These are phyloP conservation scores for Clarireedia sp. DNA, from an alignment of 2,329 filamentous ascomycete species.

Conservation along the genomic window DNA sequence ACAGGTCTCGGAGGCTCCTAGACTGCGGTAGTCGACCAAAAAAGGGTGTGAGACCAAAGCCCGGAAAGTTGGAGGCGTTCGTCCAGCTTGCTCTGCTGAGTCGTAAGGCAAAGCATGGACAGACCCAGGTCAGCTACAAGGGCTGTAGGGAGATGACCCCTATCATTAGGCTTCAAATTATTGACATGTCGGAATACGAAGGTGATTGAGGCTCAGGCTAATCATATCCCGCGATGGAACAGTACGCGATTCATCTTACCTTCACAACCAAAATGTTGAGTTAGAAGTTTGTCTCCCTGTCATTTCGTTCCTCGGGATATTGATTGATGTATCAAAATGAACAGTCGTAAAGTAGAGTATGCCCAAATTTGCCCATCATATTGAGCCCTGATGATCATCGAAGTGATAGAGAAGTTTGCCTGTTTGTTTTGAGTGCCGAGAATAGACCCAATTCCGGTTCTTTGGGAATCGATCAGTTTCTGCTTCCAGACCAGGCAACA, in stretches of 20 bases:
- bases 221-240: neutral
- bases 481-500: neutral
- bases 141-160: neutral
- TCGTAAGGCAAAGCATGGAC: neutral
- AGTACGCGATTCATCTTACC: neutral
- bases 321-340: neutral
- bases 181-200: constrained; percentile 6
- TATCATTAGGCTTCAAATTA: neutral
- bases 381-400: neutral
- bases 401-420: neutral
- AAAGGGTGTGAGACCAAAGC: neutral
- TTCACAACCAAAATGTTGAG: neutral
- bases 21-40: neutral
- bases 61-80: neutral
- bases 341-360: neutral
- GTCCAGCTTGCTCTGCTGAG: neutral
- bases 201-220: constrained; percentile 3
- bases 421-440: neutral
- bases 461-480: neutral
- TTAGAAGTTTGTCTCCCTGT: no score
- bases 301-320: neutral
- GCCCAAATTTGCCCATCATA: neutral
- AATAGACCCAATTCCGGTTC: neutral
- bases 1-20: neutral
- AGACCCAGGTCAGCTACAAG: neutral